Base-by-base conservation (phyloP, 1,284 basidiomycete species). In the Sporisorium sorghi region DNA sequence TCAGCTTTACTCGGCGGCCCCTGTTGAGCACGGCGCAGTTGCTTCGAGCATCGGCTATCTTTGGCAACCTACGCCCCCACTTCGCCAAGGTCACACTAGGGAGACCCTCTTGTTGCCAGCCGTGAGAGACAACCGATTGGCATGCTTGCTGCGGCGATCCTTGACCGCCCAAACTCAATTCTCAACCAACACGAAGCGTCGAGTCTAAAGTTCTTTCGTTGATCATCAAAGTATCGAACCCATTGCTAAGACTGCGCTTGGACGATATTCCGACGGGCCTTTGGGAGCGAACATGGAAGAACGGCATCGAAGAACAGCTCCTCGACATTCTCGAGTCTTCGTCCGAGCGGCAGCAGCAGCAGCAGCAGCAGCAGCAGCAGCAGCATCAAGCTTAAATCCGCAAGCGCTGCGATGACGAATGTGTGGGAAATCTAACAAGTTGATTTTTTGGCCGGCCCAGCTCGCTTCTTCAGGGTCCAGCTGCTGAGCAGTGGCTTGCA, bases 381-480 rank as follows among this genome's bases (percentile, higher is more conserved):
- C 37, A 19, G 15, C 11, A 28, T 15, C 15, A 46, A 28, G 6
- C 44, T 46, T 28, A 46, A 28, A 17, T 46, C 26, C 44, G 44
- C 43, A 14, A 14, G 12, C 28, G 28, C 28, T 5, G 28, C 5
- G 28, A 30, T 5, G 5, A 30, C 28, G 14, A 15, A n/a, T n/a
- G n/a, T n/a, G n/a, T n/a, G 7, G 1, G 5, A 2, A 19, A 47
- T 12, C 17, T 47, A 47, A 47, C 44, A 47, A 17, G n/a, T 17
- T 8, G n/a, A 30, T 2, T 14, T 46, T 46, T 46, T 17, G 2
- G 11, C 44, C 7, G 24, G 44, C 44, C 28, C 44, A 46, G 44
- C 44, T n/a, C 28, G 14, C 15, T n/a, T 11, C 5, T 28, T 47
- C 46, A 47, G 46, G 46, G 46, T 47, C 46, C 46, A 47, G 15